Conservation (phyloP, 805 yeast genomes). For the Candida sanyiensis region DNA sequence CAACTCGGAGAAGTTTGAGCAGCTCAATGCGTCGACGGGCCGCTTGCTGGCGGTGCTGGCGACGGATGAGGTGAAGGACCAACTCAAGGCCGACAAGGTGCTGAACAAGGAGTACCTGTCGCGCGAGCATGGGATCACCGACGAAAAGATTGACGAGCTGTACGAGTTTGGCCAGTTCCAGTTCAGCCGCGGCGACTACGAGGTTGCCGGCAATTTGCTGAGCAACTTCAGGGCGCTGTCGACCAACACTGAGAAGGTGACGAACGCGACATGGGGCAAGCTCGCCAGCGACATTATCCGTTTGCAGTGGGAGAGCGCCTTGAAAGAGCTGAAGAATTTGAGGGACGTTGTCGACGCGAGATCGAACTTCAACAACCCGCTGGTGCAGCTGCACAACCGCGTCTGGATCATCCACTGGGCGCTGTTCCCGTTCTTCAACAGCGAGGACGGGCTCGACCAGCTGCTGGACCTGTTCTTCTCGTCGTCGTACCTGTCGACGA, state of each 20-base stretch:
- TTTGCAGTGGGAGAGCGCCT: conserved; percentile 46
- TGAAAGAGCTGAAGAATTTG: conserved; percentile 47
- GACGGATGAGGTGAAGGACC: conserved; percentile 45
- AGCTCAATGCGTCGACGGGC: conserved; percentile 38
- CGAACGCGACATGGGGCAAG: conserved; percentile 64
- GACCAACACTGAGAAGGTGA: conserved; percentile 42
- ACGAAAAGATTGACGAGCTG: conserved; percentile 43
- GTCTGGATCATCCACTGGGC: conserved; percentile 70
- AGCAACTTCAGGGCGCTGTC: conserved; percentile 53
- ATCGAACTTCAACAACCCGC: conserved; percentile 41
- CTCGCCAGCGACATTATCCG: conserved; percentile 55
- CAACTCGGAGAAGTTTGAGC: conserved; percentile 26
- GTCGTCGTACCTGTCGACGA: conserved; percentile 56
- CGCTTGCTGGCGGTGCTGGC: conserved; percentile 41
- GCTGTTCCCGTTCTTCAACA: conserved; percentile 54
- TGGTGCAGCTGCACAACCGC: conserved; percentile 55
- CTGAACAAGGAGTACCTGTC: conserved; percentile 44
- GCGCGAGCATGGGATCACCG: conserved; percentile 40
- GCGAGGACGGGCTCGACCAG: conserved; percentile 45
- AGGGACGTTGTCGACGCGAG: conserved; percentile 56
- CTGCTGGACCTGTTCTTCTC: conserved; percentile 53
- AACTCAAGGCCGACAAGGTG: conserved; percentile 50
- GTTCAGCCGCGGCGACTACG: conserved; percentile 59
- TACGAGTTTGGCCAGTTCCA: conserved; percentile 58
- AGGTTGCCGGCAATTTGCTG: conserved; percentile 51